Base-by-base conservation (phyloP, 2,329 filamentous ascomycete species). In the Hyphodiscus sp. region DNA sequence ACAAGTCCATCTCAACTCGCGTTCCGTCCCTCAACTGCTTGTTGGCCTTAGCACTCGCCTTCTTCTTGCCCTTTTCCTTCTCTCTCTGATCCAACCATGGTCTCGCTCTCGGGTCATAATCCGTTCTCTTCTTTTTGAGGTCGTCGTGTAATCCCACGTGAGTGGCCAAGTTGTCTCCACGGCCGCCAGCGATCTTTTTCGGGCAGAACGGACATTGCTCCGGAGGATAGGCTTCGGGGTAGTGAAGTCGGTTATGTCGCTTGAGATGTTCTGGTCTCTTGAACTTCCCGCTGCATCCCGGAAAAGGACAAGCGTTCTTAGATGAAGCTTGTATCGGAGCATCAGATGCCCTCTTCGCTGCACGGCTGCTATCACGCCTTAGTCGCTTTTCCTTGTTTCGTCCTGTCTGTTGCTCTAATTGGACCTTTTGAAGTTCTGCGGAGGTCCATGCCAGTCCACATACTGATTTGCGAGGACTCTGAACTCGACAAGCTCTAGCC, bases 241-340 rank as follows among this genome's bases (percentile, higher is more conserved):
- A 26, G 52, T 76, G 74, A 16, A 69, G 75, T 62, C 71, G 73
- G 65, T 73, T 71, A 59, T 78, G 75, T 11, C 75, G 65, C 64
- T 76, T 75, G 18, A 76, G 63, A 53, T 77, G 75, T 57, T 77
- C 75, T 55, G 74, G 72, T 47, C 75, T 64, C 65, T 74, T 73
- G 62, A 78, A 78, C 5, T 70, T 70, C 8, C 70, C 71, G 51
- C 69, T 69, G 59, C 74, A 76, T 8, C 70, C 72, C 1, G 69
- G 67, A 46, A 71, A 68, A 42, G 69, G 67, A 65, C 74, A 72
- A 57, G 68, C 23, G 23, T 26, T 26, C 23, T 26, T 26, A 3
- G 23, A 26, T 26, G 23, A 26, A 3, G 23, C 23, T 26, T 26
- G 23, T 26, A 26, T 26, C 8, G 23, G 23, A 26, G 23, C 23